Conservation (phyloP, 495 filamentous ascomycete genomes). For the Xylaria intraflava region DNA sequence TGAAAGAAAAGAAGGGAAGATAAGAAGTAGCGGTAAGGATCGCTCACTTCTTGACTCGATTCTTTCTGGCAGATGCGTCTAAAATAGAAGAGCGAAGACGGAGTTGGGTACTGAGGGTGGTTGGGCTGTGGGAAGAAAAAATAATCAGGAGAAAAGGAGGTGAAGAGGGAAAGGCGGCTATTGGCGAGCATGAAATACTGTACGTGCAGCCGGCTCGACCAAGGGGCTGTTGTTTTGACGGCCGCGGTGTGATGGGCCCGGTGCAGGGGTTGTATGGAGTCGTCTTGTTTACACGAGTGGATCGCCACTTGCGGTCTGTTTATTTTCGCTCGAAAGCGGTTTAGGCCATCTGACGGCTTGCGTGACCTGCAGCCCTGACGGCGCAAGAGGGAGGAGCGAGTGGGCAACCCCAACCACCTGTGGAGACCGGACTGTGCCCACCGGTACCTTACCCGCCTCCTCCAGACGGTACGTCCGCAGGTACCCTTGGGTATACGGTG, state of each 20-base stretch:
- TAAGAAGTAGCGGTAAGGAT: constrained; percentile 19
- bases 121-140: constrained; percentile 24
- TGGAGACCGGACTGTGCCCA: too few species aligned
- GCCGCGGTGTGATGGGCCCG: constrained; percentile 18
- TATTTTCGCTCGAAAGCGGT: constrained; percentile 20
- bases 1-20: constrained; percentile 43
- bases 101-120: constrained; percentile 17
- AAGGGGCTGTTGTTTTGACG: constrained; percentile 9
- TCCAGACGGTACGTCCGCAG: too few species aligned
- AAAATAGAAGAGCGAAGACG: constrained; percentile 26
- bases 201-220: constrained; percentile 12
- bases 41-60: constrained; percentile 30
- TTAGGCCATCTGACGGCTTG: constrained; percentile 6
- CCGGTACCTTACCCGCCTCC: too few species aligned
- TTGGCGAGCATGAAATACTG: constrained; percentile 32
- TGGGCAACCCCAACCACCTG: not conserved
- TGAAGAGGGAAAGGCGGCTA: constrained; percentile 27
- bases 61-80: constrained; percentile 27
- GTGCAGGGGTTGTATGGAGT: constrained; percentile 22
- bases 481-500: too few species aligned
- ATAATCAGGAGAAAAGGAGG: constrained; percentile 29
- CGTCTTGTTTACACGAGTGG: constrained; percentile 26
- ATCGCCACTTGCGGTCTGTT: constrained; percentile 20
- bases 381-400: too few species aligned
- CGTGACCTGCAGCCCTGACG: not conserved